Conservation (phyloP, 179 eudicot genomes). For the Actinidia arguta region DNA sequence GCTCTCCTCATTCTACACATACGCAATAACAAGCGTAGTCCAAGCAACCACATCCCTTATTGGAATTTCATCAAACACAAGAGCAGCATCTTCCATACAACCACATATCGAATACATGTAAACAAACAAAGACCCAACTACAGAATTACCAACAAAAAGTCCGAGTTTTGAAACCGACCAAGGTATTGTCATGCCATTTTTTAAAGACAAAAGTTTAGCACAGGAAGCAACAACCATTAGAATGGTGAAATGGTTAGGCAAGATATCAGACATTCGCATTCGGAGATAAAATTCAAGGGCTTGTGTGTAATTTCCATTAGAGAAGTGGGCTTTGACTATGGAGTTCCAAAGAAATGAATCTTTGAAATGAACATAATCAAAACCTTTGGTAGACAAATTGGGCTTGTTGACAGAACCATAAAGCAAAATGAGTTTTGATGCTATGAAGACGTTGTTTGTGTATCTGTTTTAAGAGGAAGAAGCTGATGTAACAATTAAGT, state of each 20-base stretch:
- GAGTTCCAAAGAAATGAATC: slow-evolving; percentile 87
- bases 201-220: slow-evolving; percentile 48
- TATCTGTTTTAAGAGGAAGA: slow-evolving; percentile 55
- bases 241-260: slow-evolving; percentile 61
- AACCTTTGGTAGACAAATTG: slow-evolving; percentile 47
- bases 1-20: slow-evolving; percentile 74
- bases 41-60: slow-evolving; percentile 75
- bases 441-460: slow-evolving; percentile 60
- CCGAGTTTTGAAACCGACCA: slow-evolving; percentile 61
- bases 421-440: slow-evolving; percentile 75
- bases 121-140: slow-evolving; percentile 73
- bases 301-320: slow-evolving; percentile 49
- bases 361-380: slow-evolving; percentile 45
- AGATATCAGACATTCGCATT: slow-evolving; percentile 50
- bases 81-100: slow-evolving; percentile 50
- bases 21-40: slow-evolving; percentile 79
- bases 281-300: slow-evolving; percentile 48
- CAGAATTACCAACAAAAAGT: slow-evolving; percentile 50
- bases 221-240: slow-evolving; percentile 75
- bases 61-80: slow-evolving; percentile 72
- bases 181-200: slow-evolving; percentile 52
- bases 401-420: slow-evolving; percentile 53
- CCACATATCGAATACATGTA: slow-evolving; percentile 72
- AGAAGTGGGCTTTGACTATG: slow-evolving; percentile 72
- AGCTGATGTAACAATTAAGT: slow-evolving; percentile 36